Conservation (phyloP, 2,329 filamentous ascomycete species). For the Trichoderma atrobrunneum region DNA sequence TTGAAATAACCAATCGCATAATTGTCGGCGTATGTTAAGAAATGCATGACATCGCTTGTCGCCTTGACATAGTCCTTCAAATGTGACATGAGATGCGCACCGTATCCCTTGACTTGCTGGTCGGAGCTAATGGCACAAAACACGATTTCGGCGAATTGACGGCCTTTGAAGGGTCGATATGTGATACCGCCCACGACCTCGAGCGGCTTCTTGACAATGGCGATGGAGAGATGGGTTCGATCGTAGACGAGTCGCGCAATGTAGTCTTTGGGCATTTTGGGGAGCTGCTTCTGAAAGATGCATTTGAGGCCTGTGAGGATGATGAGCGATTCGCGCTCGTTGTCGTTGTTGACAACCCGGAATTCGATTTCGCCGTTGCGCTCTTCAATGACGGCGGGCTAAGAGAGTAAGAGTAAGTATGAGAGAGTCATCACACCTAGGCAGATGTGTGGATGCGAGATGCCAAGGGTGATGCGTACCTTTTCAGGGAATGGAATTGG, state of each 20-base stretch:
- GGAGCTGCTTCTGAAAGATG: constrained; percentile 96
- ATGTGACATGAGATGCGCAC: constrained; percentile 96
- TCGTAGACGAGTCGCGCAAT: constrained; percentile 97
- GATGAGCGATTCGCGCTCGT: constrained; percentile 80
- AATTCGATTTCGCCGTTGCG: constrained; percentile 94
- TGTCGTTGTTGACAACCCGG: constrained; percentile 96
- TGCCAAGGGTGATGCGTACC: constrained; percentile 43
- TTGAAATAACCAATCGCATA: constrained; percentile 99
- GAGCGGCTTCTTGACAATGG: constrained; percentile 93
- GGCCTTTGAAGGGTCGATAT: constrained; percentile 88
- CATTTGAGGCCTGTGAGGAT: constrained; percentile 95
- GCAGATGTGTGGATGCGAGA: neutral
- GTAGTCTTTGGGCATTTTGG: constrained; percentile 99
- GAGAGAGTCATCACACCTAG: neutral
- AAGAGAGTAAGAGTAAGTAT: neutral
- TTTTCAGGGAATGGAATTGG: constrained; percentile 88
- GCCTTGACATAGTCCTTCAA: constrained; percentile 98
- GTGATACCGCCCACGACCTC: constrained; percentile 97
- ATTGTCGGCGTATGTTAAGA: constrained; percentile 97
- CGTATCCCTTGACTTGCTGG: constrained; percentile 98
- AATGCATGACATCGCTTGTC: constrained; percentile 96
- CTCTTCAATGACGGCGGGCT: constrained; percentile 91
- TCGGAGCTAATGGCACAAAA: constrained; percentile 98
- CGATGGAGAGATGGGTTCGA: constrained; percentile 91
- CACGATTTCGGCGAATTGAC: constrained; percentile 95